Evolutionary conservation across 139 green algal genomes (phyloP).

Genomic region (Coelastrella sp.): DNA sequence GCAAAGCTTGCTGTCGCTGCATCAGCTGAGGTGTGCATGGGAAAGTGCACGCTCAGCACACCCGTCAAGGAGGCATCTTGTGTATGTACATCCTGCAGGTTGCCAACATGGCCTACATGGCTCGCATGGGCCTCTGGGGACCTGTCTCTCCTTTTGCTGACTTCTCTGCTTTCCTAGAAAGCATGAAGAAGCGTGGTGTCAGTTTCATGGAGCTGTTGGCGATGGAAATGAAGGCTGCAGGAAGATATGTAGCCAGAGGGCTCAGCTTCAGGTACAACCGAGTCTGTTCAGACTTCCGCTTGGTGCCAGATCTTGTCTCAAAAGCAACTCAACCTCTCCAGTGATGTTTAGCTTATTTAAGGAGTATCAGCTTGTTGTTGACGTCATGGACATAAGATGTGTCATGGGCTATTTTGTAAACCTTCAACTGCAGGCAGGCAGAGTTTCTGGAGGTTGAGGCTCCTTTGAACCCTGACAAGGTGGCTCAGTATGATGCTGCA

Average conservation of each 20-base stretch:
- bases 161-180: conserved; percentile 75
- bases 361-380: not conserved
- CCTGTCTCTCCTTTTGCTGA: conserved; percentile 49
- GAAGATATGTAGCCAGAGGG: conserved; percentile 86
- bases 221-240: conserved; percentile 74
- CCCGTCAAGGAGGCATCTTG: too few species aligned
- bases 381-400: too few species aligned
- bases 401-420: too few species aligned
- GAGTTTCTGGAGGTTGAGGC: conserved; percentile 86
- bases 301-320: too few species aligned
- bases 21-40: too few species aligned
- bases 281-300: too few species aligned
- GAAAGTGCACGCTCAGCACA: not conserved
- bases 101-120: conserved; percentile 85
- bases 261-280: conserved; percentile 85
- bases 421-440: conserved; percentile 62
- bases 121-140: conserved; percentile 88
- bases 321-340: not conserved
- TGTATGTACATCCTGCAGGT: conserved; percentile 62
- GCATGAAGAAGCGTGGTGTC: conserved; percentile 76
- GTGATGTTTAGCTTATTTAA: not conserved
- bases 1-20: too few species aligned
- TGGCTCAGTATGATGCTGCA: conserved; percentile 79
- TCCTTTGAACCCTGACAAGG: conserved; percentile 59
- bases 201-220: conserved; percentile 77